These are phyloP conservation scores for Jacaranda mimosifolia DNA, from an alignment of 257 asterid genomes.

Conservation along the genomic window DNA sequence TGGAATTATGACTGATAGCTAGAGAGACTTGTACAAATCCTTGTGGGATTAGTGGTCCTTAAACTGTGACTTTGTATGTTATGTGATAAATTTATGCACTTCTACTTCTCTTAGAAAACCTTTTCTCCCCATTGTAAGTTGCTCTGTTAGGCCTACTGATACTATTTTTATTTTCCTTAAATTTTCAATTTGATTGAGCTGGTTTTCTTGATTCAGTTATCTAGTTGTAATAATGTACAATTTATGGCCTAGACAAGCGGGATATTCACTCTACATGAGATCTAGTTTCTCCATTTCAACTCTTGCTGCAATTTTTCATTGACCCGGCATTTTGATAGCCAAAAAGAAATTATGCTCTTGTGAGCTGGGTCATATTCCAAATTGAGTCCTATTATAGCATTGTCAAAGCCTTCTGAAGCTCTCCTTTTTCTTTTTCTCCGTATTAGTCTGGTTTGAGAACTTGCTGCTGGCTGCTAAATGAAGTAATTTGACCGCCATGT, in stretches of 20 bases:
- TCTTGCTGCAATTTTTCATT: background rate
- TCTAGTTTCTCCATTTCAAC: constrained; percentile 8
- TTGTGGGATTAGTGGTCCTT: constrained; percentile 16
- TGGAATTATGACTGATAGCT: background rate
- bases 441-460: constrained; percentile 3
- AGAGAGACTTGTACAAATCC: constrained; percentile 13
- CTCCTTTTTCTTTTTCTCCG: background rate
- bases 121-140: background rate
- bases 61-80: constrained; percentile 5
- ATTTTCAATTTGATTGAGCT: background rate
- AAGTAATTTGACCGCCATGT: background rate
- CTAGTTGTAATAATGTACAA: background rate
- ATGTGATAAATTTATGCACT: background rate
- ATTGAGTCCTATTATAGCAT: background rate
- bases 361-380: constrained; percentile 11
- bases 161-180: background rate
- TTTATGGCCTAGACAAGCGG: background rate
- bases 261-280: background rate
- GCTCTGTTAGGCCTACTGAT: background rate
- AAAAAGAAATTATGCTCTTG: constrained; percentile 4
- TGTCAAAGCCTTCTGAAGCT: constrained; percentile 11
- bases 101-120: background rate
- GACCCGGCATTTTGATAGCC: constrained; percentile 6
- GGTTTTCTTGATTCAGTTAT: background rate
- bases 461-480: constrained; percentile 23